Evolutionary conservation across 2,329 filamentous ascomycete species (phyloP), one percentile per base, ranked within the genome.

Genomic region (Aspergillus quadrilineatus): DNA sequence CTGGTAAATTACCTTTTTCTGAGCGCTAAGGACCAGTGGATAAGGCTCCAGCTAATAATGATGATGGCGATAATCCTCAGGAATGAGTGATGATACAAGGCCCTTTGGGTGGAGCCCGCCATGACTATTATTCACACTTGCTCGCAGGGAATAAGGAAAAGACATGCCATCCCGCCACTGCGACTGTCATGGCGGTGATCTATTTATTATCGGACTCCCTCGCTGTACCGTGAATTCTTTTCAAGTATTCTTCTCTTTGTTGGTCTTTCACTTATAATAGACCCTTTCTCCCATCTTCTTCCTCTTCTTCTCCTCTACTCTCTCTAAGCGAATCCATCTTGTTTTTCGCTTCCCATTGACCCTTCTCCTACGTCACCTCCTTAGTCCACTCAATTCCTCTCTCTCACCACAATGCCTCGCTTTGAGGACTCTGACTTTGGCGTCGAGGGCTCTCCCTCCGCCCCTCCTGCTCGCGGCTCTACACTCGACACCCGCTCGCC

Each of bases 401-500:
- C 22, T 22, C 22, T 22, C 22, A 22, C 22, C 75, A 84, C 62
- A 59, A 87, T 88, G 85, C 78, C 84, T 76, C 75, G 77, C 63
- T 83, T 82, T 67, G 82, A 86, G 60, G 82, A 87, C 61, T 73
- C 77, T 60, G 82, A 85, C 64, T 77, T 84, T 60, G 76, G 70
- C 54, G 75, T 76, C 42, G 70, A 79, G 32, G 61, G 74, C 48
- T 56, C 61, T 44, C 59, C 66, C 32, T 53, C 62, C 34, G 53
- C 57, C 29, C 54, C 63, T 44, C 60, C 50, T 29, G 26, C 57
- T 29, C 22, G 43, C 42, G 46, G 48, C 30, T 50, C 52, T 32
- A 62, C 53, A 37, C 42, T 55, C n/a, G 63, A 48, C 52, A 53
- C 63, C 63, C 64, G 52, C 50, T 68, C 69, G 39, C 63, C 70